phyloP scores from a whole-genome alignment of 2,329 filamentous ascomycete genomes.

The Orbilia oligospora region DNA sequence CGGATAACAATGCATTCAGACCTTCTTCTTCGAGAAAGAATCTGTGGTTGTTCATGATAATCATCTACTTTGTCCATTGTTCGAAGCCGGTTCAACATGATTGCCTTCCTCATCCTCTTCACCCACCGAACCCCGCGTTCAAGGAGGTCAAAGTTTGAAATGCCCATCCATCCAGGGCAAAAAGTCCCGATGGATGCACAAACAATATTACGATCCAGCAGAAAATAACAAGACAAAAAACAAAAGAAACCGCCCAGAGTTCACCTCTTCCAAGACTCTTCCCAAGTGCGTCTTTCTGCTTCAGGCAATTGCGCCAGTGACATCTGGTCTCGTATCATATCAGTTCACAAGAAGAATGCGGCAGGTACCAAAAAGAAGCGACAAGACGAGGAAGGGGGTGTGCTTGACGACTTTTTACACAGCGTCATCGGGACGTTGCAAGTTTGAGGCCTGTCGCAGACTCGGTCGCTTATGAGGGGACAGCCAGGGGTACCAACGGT shows the following conservation, averaged over 20 bases:
- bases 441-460: slow-evolving; percentile 55
- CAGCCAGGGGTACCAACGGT: slow-evolving; percentile 21
- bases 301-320: slow-evolving; percentile 35
- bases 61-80: not conserved
- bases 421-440: slow-evolving; percentile 43
- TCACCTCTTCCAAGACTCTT: slow-evolving; percentile 8
- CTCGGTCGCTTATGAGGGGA: slow-evolving; percentile 37
- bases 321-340: slow-evolving; percentile 54
- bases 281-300: slow-evolving; percentile 8
- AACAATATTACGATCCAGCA: not conserved
- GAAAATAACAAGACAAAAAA: not conserved
- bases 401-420: too few relatives aligned
- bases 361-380: slow-evolving; percentile 5
- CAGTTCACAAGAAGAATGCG: slow-evolving; percentile 39
- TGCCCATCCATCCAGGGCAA: not conserved
- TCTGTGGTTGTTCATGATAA: not conserved
- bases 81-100: not conserved
- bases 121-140: slow-evolving; percentile 1
- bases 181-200: too few relatives aligned
- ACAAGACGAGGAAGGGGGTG: not conserved
- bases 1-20: not conserved
- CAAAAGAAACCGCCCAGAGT: not conserved
- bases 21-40: slow-evolving; percentile 7
- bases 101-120: slow-evolving; percentile 4
- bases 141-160: slow-evolving; percentile 14